Evolutionary conservation across 306 rosid species (phyloP).

Genomic region (Lithocarpus polystachyus): DNA sequence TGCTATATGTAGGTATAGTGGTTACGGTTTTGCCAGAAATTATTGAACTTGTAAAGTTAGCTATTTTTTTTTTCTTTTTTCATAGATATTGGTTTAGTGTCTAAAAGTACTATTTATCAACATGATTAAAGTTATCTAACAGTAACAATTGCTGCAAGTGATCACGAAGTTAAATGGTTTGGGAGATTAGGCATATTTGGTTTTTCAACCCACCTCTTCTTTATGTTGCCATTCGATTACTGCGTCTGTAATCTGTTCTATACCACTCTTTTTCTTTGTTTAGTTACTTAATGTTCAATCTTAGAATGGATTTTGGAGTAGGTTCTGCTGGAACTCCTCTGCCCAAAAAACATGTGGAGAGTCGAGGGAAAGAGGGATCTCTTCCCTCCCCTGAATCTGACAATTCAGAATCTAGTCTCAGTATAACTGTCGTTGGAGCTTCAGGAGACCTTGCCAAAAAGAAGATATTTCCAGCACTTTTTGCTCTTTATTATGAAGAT

Average conservation of each 20-base stretch:
- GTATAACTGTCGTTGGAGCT: slow-evolving; percentile 92
- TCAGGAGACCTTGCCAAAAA: slow-evolving; percentile 98
- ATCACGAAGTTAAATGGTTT: neutral
- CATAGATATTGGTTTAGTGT: neutral
- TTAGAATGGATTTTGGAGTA: slow-evolving; percentile 26
- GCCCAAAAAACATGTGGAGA: slow-evolving; percentile 38
- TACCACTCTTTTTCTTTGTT: slow-evolving; percentile 4
- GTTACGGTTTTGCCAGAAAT: neutral
- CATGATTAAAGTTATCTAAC: neutral
- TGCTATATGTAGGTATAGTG: neutral
- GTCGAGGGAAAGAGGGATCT: slow-evolving; percentile 33
- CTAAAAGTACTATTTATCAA: neutral
- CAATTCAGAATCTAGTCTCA: slow-evolving; percentile 52
- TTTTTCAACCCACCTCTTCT: slow-evolving; percentile 3
- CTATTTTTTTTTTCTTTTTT: neutral
- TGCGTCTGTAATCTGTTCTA: slow-evolving; percentile 6
- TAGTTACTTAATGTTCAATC: slow-evolving; percentile 15
- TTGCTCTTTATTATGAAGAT: slow-evolving; percentile 91
- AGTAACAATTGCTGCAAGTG: neutral
- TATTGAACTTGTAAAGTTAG: neutral
- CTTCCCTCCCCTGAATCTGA: slow-evolving; percentile 41
- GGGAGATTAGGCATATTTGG: neutral
- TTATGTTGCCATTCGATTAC: slow-evolving; percentile 7
- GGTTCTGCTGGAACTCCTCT: slow-evolving; percentile 58
- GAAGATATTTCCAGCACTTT: slow-evolving; percentile 97